Evolutionary conservation across 108 stramenopile genomes (phyloP).

Genomic region (Cyclotella kingstonii): DNA sequence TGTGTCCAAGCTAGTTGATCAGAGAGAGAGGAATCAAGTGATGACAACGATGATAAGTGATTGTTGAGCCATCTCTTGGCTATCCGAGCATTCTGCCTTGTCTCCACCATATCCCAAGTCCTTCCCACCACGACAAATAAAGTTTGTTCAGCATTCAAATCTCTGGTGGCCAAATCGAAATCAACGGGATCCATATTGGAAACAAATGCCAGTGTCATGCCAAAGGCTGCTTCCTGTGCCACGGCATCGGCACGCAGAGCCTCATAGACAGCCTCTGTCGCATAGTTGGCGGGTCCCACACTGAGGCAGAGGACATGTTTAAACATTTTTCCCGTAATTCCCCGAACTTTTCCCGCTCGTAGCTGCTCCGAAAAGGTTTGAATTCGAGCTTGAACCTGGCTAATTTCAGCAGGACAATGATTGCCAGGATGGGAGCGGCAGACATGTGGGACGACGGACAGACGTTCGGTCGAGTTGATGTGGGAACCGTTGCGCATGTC

Average conservation of each 20-base stretch:
- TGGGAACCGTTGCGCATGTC: constrained; percentile 66
- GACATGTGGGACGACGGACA: constrained; percentile 74
- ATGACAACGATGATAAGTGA: constrained; percentile 17
- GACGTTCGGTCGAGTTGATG: constrained; percentile 75
- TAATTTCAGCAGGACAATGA: constrained; percentile 72
- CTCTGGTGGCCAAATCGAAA: constrained; percentile 66
- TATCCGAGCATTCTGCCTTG: constrained; percentile 82
- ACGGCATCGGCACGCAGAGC: constrained; percentile 73
- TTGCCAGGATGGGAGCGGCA: constrained; percentile 74
- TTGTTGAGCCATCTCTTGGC: constrained; percentile 71
- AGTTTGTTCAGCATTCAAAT: constrained; percentile 72
- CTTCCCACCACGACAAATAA: constrained; percentile 78
- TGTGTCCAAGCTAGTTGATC: no score
- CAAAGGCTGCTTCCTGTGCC: constrained; percentile 55
- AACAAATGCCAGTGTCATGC: constrained; percentile 82
- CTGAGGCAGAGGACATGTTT: constrained; percentile 87
- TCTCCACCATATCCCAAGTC: constrained; percentile 84
- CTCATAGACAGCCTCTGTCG: constrained; percentile 93
- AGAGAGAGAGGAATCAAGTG: no score
- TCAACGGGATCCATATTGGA: constrained; percentile 98
- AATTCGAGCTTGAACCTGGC: constrained; percentile 67
- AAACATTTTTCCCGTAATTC: constrained; percentile 88
- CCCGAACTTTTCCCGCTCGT: constrained; percentile 61
- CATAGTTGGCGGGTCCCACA: constrained; percentile 88
- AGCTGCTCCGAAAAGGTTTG: constrained; percentile 70